These are phyloP conservation scores for Russula brevipes DNA, from an alignment of 768 basidiomycete species.

Conservation along the genomic window DNA sequence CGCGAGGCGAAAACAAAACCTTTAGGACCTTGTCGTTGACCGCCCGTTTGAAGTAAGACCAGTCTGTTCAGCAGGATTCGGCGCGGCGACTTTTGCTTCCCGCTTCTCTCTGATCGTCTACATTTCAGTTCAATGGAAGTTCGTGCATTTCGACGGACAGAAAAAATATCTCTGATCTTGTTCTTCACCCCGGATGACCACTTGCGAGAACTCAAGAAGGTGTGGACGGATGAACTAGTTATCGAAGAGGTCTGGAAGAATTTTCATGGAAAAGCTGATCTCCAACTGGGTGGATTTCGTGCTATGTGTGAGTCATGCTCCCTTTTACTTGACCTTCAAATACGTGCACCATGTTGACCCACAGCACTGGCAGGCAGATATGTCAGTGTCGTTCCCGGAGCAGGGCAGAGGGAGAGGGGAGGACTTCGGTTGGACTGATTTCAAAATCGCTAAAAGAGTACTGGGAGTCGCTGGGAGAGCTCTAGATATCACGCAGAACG, in stretches of 20 bases:
- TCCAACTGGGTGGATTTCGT: conserved; percentile 18
- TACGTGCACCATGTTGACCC: not conserved
- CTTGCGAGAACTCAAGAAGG: conserved; percentile 11
- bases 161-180: conserved; percentile 3
- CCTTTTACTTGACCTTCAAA: not conserved
- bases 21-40: too few species aligned
- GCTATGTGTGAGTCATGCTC: conserved; percentile 8
- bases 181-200: conserved; percentile 15
- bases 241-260: conserved; percentile 7
- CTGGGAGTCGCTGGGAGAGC: too few species aligned
- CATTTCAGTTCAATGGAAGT: conserved; percentile 5
- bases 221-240: conserved; percentile 14
- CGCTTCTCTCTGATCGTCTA: not conserved
- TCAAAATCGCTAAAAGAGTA: too few species aligned
- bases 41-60: too few species aligned
- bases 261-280: conserved; percentile 9
- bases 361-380: conserved; percentile 2
- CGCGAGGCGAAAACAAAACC: too few species aligned
- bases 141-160: conserved; percentile 13
- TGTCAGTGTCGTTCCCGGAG: too few species aligned
- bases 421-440: too few species aligned
- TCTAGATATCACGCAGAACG: too few species aligned
- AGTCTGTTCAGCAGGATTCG: too few species aligned
- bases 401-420: too few species aligned
- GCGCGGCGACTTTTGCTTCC: too few species aligned